These are phyloP conservation scores for Jaminaea rosea DNA, from an alignment of 1,284 basidiomycete species.

Conservation along the genomic window DNA sequence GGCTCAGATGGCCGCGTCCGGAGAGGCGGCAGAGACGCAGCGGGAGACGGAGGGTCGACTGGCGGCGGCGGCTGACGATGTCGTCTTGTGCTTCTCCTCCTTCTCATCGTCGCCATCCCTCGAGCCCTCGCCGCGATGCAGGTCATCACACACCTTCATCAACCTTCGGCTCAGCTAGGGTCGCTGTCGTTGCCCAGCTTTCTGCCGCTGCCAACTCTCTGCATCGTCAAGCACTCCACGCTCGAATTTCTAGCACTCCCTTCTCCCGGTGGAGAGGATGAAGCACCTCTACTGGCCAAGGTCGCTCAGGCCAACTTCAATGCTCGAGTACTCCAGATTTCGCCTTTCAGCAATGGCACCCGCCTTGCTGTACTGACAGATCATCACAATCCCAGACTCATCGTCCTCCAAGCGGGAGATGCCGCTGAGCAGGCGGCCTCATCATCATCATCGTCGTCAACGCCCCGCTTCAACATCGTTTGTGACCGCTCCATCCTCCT, in stretches of 20 bases:
- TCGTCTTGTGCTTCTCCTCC: not conserved
- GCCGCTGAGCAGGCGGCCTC: conserved; percentile 1
- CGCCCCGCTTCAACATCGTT: not conserved
- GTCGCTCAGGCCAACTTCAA: conserved; percentile 15
- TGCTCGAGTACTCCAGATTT: conserved; percentile 17
- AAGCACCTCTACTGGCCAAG: conserved; percentile 3
- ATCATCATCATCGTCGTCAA: not conserved
- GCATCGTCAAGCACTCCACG: conserved; percentile 18
- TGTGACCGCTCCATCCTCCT: conserved; percentile 18
- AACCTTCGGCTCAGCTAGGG: conserved; percentile 17
- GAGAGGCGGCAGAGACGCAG: not conserved
- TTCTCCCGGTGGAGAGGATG: not conserved
- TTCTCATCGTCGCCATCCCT: not conserved
- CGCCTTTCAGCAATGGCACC: conserved; percentile 4
- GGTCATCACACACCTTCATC: conserved; percentile 22
- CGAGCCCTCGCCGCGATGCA: conserved; percentile 9
- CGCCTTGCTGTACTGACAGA: conserved; percentile 22
- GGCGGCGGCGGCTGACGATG: not conserved
- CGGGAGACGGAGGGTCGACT: not conserved
- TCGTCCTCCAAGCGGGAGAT: conserved; percentile 9
- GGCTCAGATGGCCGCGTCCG: too few relatives aligned
- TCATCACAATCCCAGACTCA: conserved; percentile 24
- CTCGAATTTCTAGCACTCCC: conserved; percentile 20
- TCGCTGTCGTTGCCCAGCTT: conserved; percentile 14
- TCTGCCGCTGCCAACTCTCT: conserved; percentile 16